These are phyloP conservation scores for Asterella californica DNA, from an alignment of 225 moss, liverwort and hornwort species.

Conservation along the genomic window DNA sequence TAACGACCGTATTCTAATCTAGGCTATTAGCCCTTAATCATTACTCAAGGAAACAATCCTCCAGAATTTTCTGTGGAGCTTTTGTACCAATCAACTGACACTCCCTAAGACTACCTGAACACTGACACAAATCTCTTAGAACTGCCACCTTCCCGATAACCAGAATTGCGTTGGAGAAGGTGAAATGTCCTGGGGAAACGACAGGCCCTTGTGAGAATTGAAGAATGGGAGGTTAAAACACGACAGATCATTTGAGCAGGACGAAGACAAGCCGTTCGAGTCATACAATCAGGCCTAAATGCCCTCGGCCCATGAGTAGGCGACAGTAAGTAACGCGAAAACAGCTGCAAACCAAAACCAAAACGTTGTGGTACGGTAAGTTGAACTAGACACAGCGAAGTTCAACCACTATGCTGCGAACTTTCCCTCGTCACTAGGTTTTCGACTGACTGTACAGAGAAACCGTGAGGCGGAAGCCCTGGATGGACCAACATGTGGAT, in stretches of 20 bases:
- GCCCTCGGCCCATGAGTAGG: background rate
- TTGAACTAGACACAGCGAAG: background rate
- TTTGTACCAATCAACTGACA: background rate
- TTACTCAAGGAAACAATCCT: background rate
- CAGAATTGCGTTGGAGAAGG: background rate
- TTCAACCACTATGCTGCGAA: background rate
- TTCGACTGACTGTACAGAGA: background rate
- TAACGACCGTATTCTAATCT: background rate
- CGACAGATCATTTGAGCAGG: background rate
- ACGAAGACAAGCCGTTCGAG: background rate
- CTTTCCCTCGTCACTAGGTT: background rate
- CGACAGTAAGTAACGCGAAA: too few species aligned
- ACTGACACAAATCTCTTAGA: background rate
- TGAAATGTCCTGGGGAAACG: background rate
- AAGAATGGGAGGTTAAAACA: background rate
- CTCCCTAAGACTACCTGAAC: background rate
- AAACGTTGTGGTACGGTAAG: background rate
- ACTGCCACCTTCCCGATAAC: background rate
- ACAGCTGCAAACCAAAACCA: too few species aligned
- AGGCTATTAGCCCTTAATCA: background rate
- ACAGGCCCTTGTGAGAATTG: background rate
- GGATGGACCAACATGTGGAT: background rate
- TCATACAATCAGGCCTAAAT: background rate
- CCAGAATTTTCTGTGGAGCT: background rate
- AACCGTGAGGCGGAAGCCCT: background rate